Evolutionary conservation across 768 basidiomycete genomes (phyloP).

Genomic region (Pleurotus eryngii): DNA sequence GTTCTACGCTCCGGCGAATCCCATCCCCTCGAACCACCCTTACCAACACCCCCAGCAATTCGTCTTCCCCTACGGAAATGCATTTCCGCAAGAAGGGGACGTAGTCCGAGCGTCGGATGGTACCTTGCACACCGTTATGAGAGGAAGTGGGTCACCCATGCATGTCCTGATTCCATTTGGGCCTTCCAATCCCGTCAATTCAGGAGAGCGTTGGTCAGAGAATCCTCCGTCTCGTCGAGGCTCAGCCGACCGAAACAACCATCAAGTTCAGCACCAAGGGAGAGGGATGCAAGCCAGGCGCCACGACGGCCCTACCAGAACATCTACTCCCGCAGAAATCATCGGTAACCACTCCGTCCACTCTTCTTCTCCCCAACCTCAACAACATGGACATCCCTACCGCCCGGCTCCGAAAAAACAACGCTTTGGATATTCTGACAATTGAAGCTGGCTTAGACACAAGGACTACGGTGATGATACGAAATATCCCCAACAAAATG

Average conservation of each 20-base stretch:
- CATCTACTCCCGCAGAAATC: background rate
- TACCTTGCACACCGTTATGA: background rate
- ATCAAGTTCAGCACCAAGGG: background rate
- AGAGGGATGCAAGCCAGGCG: background rate
- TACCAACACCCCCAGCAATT: too few species aligned
- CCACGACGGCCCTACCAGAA: background rate
- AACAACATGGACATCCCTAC: background rate
- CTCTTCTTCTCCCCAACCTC: background rate
- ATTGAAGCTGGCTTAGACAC: slow-evolving; percentile 80
- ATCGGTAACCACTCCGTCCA: background rate
- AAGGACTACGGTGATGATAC: slow-evolving; percentile 84
- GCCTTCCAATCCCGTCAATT: background rate
- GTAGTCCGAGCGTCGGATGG: background rate
- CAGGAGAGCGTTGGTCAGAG: background rate
- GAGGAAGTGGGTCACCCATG: background rate
- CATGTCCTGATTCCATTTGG: too few species aligned
- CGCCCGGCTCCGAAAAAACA: slow-evolving; percentile 39
- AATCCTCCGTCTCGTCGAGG: background rate
- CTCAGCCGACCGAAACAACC: too few species aligned
- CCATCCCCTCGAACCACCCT: too few species aligned
- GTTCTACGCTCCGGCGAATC: too few species aligned
- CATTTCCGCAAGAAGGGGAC: background rate
- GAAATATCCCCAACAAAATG: slow-evolving; percentile 94
- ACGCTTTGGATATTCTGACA: slow-evolving; percentile 52
- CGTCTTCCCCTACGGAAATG: too few species aligned